Conservation (phyloP, 441 rosid species). For the Metrosideros polymorpha region DNA sequence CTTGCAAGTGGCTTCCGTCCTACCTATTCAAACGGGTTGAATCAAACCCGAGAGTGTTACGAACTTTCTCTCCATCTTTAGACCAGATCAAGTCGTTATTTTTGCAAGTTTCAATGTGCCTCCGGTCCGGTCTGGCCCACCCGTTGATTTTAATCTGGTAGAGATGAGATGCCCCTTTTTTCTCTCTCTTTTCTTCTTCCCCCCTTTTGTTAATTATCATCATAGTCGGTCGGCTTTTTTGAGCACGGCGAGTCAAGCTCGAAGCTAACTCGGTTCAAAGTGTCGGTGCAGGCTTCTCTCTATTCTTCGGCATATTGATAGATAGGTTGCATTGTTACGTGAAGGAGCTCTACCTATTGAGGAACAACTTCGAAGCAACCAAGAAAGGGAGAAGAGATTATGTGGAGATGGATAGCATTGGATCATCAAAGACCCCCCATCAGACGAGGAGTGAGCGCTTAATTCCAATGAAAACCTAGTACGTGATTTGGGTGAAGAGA, state of each 20-base stretch:
- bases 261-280: background rate
- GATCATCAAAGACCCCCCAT: background rate
- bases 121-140: background rate
- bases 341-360: background rate
- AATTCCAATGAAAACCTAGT: background rate
- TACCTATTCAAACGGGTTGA: background rate
- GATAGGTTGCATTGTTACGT: slow-evolving; percentile 2
- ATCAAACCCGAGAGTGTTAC: background rate
- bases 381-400: background rate
- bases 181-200: background rate
- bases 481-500: background rate
- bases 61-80: background rate
- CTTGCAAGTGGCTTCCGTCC: background rate
- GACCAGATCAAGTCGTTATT: background rate
- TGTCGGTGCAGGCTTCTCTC: slow-evolving; percentile 1
- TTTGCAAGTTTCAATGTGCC: background rate
- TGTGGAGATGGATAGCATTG: background rate
- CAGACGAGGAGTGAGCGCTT: background rate
- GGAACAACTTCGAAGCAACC: background rate
- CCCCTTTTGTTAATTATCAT: background rate
- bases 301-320: background rate
- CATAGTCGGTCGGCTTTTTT: background rate
- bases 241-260: background rate
- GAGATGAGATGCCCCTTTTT: background rate
- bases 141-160: background rate